Evolutionary conservation across 352 stramenopile genomes (phyloP), one percentile per base, ranked within the genome.

Genomic region (Phytophthora megakarya): DNA sequence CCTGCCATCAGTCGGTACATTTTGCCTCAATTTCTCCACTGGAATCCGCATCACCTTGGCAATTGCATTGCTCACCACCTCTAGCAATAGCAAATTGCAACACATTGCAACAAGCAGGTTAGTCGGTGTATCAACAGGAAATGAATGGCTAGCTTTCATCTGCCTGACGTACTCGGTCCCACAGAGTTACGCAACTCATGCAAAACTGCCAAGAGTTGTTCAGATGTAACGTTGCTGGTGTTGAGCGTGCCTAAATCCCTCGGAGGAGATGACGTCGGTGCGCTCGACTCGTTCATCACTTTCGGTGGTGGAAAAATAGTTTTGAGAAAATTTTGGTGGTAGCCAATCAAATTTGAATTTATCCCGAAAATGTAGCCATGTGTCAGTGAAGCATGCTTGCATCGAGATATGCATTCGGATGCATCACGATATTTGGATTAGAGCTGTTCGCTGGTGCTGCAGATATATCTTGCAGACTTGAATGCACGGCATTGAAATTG

Each of bases 11-110:
- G 22, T 46, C 42, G 44, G 5, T 18, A 37, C 18, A 28, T 21
- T 21, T 16, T 59, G 33, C 8, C 21, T 52, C n/a, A 63, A 32
- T 11, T 70, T 52, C 26, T 61, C 28, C 16, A 47, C 23, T 12
- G 58, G 58, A 5, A 64, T 5, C 5, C 47, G 61, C 64, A 93
- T 82, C 51, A 93, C 82, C 37, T 87, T 91, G 15, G 63, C 66
- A 53, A 93, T 78, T n/a, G 84, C 81, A 67, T 78, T 81, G 57
- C 89, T 79, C 30, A 93, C 82, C 15, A 84, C 70, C 45, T 80
- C 84, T 93, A 62, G 12, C 23, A 35, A 55, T 15, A 54, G 46
- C 30, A 63, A 73, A 33, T 39, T 26, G 11, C n/a, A 54, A 49
- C 30, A 63, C 70, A 33, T 39, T 26, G 11, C 26, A 58, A 55